Base-by-base conservation (phyloP, 306 rosid species). In the Carpinus fangiana region DNA sequence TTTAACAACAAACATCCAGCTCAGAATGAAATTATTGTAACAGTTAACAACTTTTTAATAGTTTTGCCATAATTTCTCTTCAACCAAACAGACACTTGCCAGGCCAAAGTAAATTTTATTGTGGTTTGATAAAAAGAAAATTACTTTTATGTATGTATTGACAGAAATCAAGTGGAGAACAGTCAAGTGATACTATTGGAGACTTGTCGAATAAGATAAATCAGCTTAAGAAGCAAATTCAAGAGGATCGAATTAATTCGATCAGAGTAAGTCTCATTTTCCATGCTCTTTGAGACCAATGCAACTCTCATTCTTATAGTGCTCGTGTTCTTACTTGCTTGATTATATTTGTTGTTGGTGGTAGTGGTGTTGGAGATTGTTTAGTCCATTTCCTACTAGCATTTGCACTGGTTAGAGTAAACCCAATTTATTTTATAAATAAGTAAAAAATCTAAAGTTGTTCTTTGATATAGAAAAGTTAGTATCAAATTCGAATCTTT, bases 181-280 rank as follows among this genome's bases (percentile, higher is more conserved):
- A 86, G 31, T 69, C 75, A 31, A 81, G 83, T 50, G 88, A 83
- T 80, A 86, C 16, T 68, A 47, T 74, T 70, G 91, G 78, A 76
- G 69, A 76, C 80, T 88, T 92, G 90, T 65, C 79, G 38, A n/a
- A 56, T 80, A 90, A 89, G 89, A 89, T 95, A 81, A 84, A 88
- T 82, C 89, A 88, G 77, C 87, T 92, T 50, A 89, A 82, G 85
- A 87, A 78, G 89, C 88, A 95, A 91, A 90, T 95, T 81, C 93
- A 89, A 78, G 88, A 83, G 16, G 94, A 90, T 86, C 89, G 98
- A 83, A n/a, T 79, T 56, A 74, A 72, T 70, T 83, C 75, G 4
- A 73, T 95, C 46, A 86, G 81, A 75, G 97, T 92, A 84, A 82
- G 90, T 75, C 41, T 62, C 23, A 23, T 41, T 13, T 67, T 67